Percentiles rank a stretch among this genome's conserved stretches.
Evolutionary conservation across 371 early-diverging fungal species (phyloP).

Genomic region (Mortierella sp.): DNA sequence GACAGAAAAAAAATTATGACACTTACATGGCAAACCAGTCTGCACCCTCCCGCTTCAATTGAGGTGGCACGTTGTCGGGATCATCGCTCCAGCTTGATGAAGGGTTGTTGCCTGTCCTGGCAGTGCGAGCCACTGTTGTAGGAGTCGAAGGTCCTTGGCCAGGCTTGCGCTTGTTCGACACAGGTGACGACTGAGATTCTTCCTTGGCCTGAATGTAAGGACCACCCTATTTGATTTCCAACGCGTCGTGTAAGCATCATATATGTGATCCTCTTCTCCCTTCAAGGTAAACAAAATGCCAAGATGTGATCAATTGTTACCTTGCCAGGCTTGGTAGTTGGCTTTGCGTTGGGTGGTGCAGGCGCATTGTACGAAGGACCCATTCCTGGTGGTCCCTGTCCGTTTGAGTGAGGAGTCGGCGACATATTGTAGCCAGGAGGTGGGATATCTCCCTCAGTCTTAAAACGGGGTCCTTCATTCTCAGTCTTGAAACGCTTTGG

Average conservation of each 20-base stretch:
- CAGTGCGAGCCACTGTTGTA: constrained; percentile 33
- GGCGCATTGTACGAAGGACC: constrained; percentile 37
- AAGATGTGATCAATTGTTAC: constrained; percentile 7
- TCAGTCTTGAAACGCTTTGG: constrained; percentile 57
- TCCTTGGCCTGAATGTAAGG: constrained; percentile 51
- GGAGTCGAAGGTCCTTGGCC: constrained; percentile 34
- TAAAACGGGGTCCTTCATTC: constrained; percentile 49
- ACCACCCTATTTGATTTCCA: constrained; percentile 15
- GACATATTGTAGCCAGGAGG: constrained; percentile 56
- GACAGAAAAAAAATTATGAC: neutral
- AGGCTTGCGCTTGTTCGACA: constrained; percentile 52
- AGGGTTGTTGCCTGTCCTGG: constrained; percentile 60
- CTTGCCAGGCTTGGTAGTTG: constrained; percentile 40
- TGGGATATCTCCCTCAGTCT: constrained; percentile 43
- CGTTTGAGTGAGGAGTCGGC: constrained; percentile 56
- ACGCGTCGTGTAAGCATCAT: too few species aligned
- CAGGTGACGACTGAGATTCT: constrained; percentile 24
- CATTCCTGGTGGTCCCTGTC: constrained; percentile 47
- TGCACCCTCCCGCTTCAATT: constrained; percentile 86
- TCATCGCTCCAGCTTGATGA: constrained; percentile 82
- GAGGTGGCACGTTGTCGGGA: constrained; percentile 84
- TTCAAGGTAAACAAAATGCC: too few species aligned
- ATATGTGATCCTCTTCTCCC: too few species aligned
- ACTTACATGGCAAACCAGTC: constrained; percentile 93
- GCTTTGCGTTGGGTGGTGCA: constrained; percentile 46